Evolutionary conservation across 768 basidiomycete genomes (phyloP), one percentile per base, ranked within the genome.

Genomic region (Hortiboletus campestris): DNA sequence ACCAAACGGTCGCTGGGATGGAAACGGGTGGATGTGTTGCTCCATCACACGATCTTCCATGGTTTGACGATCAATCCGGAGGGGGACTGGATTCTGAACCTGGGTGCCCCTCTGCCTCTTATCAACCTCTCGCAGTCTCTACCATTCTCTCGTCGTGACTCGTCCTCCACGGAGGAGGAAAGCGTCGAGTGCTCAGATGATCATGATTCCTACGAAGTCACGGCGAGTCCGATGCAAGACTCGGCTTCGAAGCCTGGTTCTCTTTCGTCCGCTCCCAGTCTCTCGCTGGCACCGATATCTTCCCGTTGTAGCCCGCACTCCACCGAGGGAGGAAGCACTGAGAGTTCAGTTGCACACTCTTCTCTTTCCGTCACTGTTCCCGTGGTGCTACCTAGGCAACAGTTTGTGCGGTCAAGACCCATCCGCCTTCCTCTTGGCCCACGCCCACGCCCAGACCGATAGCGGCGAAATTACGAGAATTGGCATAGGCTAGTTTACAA

Each of bases 11-110:
- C 67, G 36, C 69, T 75, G 49, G 83, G 83, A 7, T 72, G 82
- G 65, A 71, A 76, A 47, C 77, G 84, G 8, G 76, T 84, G 34
- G 84, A 86, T 55, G 65, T 80, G 29, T 67, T 85, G 57, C 66
- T 72, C 25, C 79, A 80, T 10, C 77, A 71, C 58, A 77, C 80
- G 40, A 68, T 81, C 49, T 85, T 84, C 68, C 74, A 76, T 43
- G 80, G 80, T 34, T 59, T 84, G 56, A 68, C 69, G 20, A 20
- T 39, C 35, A 28, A 39, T 34, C 74, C 69, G 11, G 63, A 61
- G 19, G 55, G 61, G n/a, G 56, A 63, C n/a, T 75, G 74, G 74
- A 49, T 60, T 13, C 55, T 75, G 31, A 51, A 61, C 29, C 49
- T 66, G 2, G 62, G 64, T 14, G 22, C 39, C 9, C 50, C 52